Evolutionary conservation across 805 yeast species (phyloP), one percentile per base, ranked within the genome.

Genomic region (Lachancea quebecensis): DNA sequence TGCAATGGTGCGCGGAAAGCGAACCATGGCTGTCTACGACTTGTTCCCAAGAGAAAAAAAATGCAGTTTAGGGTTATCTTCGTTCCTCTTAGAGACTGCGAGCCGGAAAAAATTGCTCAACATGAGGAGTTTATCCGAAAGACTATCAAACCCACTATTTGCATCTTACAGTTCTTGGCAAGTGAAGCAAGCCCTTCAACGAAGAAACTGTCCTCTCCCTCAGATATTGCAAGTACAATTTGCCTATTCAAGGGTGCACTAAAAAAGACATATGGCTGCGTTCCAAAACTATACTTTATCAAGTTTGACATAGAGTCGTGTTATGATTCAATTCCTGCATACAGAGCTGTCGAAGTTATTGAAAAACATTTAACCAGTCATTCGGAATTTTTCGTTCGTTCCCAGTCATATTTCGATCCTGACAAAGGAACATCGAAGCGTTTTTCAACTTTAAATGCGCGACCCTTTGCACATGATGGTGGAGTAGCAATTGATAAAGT

Each of bases 221-320:
- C 59, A 16, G 81, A 80, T 34, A 67, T 82, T 10, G 69, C 78
- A 1, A 40, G 49, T 0, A 49, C 55, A 3, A 49, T 83, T 0
- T 47, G 58, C 6, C 32, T 52, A 0, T 85, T 69, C 53, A 75
- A 70, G 43, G 37, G 42, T 1, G 27, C 29, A 0, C 50, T 71
- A 0, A 6, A 55, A 1, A 28, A 43, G 3, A 44, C 49, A 9
- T 42, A 46, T 34, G 36, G 41, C 1, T 10, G 38, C 2, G 12
- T 72, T 3, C 78, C 78, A 0, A 41, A 51, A 1, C 50, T 81
- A 0, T 75, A 68, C 55, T 75, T 75, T 12, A 67, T 84, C 21
- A 86, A 85, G 52, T 84, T 87, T 60, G 98, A 90, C 59, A 78
- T 85, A 50, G 73, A 72, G 45, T 73, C 81, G 2, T 88, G 96